Conservation (phyloP, 495 filamentous ascomycete species). For the Tuber melanosporum region DNA sequence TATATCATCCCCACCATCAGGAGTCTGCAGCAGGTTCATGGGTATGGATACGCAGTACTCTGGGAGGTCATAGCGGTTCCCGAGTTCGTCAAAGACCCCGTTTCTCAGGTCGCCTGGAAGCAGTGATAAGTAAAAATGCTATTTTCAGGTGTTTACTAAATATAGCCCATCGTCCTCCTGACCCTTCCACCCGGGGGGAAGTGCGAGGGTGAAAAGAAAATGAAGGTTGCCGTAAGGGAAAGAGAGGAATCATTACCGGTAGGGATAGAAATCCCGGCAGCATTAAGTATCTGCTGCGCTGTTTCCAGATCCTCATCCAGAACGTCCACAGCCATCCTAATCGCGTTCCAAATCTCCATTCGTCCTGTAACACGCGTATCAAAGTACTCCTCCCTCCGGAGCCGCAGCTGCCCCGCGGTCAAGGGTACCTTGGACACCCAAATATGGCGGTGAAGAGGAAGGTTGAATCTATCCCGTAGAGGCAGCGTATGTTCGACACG, state of each 20-base stretch:
- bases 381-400: conserved; percentile 62
- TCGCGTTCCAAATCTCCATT: conserved; percentile 68
- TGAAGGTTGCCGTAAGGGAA: neutral
- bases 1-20: conserved; percentile 37
- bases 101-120: conserved; percentile 54
- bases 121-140: neutral
- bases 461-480: conserved; percentile 49
- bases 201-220: neutral
- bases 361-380: conserved; percentile 75
- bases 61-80: conserved; percentile 68
- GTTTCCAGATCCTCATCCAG: conserved; percentile 60
- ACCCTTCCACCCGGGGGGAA: neutral
- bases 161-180: neutral
- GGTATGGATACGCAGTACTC: conserved; percentile 72
- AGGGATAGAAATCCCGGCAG: conserved; percentile 71
- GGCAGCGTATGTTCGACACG: conserved; percentile 16
- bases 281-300: conserved; percentile 71
- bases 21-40: conserved; percentile 53
- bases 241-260: conserved; percentile 45
- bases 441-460: conserved; percentile 48
- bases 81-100: conserved; percentile 72
- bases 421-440: conserved; percentile 53
- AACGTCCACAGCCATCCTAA: conserved; percentile 59
- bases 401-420: conserved; percentile 49
- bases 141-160: neutral